Base-by-base conservation (phyloP, 2,329 filamentous ascomycete genomes). In the Claviceps capensis region DNA sequence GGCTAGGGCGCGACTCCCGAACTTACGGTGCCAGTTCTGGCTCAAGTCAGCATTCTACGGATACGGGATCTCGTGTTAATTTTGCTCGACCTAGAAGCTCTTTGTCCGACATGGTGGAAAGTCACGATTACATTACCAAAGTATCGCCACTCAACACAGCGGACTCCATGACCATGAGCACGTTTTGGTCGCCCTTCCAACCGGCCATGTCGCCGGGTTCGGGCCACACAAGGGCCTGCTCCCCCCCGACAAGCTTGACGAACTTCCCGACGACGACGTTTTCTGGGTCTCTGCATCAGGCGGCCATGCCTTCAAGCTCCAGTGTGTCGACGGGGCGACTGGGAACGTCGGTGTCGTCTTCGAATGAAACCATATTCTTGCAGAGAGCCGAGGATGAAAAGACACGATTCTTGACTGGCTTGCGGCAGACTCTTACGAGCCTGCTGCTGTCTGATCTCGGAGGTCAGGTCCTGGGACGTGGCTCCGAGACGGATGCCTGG, bases 401-500 rank as follows among this genome's bases (percentile, higher is more conserved):
- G 69, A 73, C 79, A 3, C 77, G 75, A n/a, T 95, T 96, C 65
- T 71, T 95, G 51, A 74, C 79, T 7, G 84, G 88, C 34, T 72
- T 95, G 34, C 83, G 83, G 59, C 86, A 90, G 62, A 86, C 83
- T 0, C 70, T 97, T 41, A 91, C 85, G 1, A 90, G 88, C 57
- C 73, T 98, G 17, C 70, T 97, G 2, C 71, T 97, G 26, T 97
- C 91, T 48, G 93, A 98, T 64, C 74, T 97, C 4, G 89, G 90
- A 5, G 89, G 84, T 42, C 79, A 88, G 34, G 84, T 96, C 1
- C 93, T 94, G 66, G 81, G 83, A n/a, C 80, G 79, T 49, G 93
- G 93, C 3, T 95, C 89, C 43, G 93, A 98, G 69, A 97, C 91
- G 0, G 93, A 97, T 65, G 75, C 75, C 3, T 96, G 91, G 85